phyloP scores from a whole-genome alignment of 345 rosid species.

The Geranium rotundifolium region DNA sequence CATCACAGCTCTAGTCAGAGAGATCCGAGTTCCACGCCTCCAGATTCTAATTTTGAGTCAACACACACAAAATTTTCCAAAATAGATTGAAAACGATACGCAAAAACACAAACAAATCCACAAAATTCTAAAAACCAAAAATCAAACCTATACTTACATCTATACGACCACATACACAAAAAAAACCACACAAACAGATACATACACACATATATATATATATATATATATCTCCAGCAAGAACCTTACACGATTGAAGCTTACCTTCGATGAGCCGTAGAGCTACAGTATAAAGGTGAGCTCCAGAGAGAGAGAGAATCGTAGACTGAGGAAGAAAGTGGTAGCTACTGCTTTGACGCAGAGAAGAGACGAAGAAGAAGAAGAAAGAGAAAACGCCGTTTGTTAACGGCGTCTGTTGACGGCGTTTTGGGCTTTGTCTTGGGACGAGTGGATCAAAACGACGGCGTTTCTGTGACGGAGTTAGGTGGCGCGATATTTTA shows the following conservation, averaged over 20 bases:
- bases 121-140: neutral
- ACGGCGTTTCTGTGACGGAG: too few species aligned
- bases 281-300: conserved; percentile 10
- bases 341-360: conserved; percentile 9
- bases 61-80: conserved; percentile 3
- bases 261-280: neutral
- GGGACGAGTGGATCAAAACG: too few species aligned
- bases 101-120: conserved; percentile 1
- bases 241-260: neutral
- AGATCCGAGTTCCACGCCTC: conserved; percentile 52
- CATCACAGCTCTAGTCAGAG: conserved; percentile 16
- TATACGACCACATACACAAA: too few species aligned
- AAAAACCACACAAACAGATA: too few species aligned
- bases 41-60: conserved; percentile 13
- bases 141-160: too few species aligned
- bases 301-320: conserved; percentile 12
- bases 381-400: conserved; percentile 40
- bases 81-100: neutral
- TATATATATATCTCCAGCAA: neutral
- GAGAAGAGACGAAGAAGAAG: conserved; percentile 21
- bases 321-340: neutral
- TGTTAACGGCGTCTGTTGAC: conserved; percentile 24
- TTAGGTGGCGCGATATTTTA: too few species aligned
- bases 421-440: conserved; percentile 31
- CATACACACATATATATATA: too few species aligned